phyloP scores from a whole-genome alignment of 441 rosid species.

The Gossypium schwendimanii region DNA sequence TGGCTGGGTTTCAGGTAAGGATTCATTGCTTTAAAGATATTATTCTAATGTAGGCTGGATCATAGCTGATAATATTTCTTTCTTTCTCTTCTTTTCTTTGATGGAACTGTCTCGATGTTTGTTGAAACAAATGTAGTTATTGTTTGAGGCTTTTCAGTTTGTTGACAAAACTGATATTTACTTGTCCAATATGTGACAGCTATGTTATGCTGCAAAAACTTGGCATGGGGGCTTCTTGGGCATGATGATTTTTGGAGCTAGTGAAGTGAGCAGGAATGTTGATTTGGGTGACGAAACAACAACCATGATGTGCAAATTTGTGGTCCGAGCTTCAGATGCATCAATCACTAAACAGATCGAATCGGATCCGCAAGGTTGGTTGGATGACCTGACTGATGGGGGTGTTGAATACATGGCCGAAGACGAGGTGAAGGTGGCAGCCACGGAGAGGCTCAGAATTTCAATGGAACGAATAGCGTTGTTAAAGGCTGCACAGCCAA shows the following conservation, averaged over 20 bases:
- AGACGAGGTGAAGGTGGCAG: slow-evolving; percentile 87
- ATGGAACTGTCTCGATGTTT: neutral
- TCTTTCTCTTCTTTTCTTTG: neutral
- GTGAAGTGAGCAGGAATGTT: slow-evolving; percentile 97
- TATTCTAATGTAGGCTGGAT: neutral
- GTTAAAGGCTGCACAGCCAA: slow-evolving; percentile 86
- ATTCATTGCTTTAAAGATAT: neutral
- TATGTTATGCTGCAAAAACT: slow-evolving; percentile 94
- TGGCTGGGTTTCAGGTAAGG: slow-evolving; percentile 94
- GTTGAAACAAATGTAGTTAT: neutral
- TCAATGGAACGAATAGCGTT: slow-evolving; percentile 92
- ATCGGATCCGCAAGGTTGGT: slow-evolving; percentile 88
- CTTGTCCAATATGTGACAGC: slow-evolving; percentile 35
- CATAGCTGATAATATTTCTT: neutral
- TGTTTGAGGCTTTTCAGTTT: neutral
- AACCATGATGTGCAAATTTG: slow-evolving; percentile 94
- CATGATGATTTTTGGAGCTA: slow-evolving; percentile 94
- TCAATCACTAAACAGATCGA: slow-evolving; percentile 86
- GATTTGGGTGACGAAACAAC: slow-evolving; percentile 96
- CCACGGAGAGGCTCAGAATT: slow-evolving; percentile 80
- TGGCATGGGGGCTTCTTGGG: slow-evolving; percentile 97
- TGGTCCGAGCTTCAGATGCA: slow-evolving; percentile 93
- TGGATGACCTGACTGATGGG: slow-evolving; percentile 91
- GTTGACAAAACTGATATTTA: neutral
- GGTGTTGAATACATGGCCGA: slow-evolving; percentile 95